Evolutionary conservation across 371 early-diverging fungal genomes (phyloP).

Genomic region (Polyrhizophydium stewartii): DNA sequence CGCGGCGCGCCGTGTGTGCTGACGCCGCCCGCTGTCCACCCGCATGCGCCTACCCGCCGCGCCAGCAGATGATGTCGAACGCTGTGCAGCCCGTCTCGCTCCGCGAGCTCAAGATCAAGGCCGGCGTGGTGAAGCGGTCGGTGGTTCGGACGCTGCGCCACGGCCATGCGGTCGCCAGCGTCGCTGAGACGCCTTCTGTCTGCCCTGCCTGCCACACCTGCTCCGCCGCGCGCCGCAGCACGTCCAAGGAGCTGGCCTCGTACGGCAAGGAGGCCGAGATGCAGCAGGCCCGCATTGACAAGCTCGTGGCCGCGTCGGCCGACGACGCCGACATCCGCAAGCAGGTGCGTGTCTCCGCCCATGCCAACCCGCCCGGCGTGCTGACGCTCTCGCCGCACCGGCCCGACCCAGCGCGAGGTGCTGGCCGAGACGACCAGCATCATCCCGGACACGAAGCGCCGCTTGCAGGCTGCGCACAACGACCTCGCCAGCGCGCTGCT

Average conservation of each 20-base stretch:
- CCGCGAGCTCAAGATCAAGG: slow-evolving; percentile 63
- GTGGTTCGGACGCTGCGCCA: neutral
- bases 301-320: slow-evolving; percentile 48
- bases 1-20: slow-evolving; percentile 53
- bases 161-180: neutral
- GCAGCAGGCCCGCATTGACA: slow-evolving; percentile 66
- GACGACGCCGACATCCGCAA: slow-evolving; percentile 68
- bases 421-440: slow-evolving; percentile 68
- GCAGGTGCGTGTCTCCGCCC: slow-evolving; percentile 50
- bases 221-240: slow-evolving; percentile 25
- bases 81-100: slow-evolving; percentile 60
- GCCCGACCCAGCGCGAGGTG: slow-evolving; percentile 57
- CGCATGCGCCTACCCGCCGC: slow-evolving; percentile 67
- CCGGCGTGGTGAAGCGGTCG: slow-evolving; percentile 65
- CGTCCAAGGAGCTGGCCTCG: slow-evolving; percentile 56
- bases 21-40: slow-evolving; percentile 44
- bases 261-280: slow-evolving; percentile 58
- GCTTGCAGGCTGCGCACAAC: slow-evolving; percentile 55
- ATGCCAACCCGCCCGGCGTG: neutral
- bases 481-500: slow-evolving; percentile 36
- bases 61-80: slow-evolving; percentile 45
- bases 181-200: neutral
- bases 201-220: neutral
- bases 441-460: slow-evolving; percentile 67
- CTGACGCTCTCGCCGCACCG: neutral